Conservation (phyloP, 805 yeast genomes). For the Pichia rugopelliculosa region DNA sequence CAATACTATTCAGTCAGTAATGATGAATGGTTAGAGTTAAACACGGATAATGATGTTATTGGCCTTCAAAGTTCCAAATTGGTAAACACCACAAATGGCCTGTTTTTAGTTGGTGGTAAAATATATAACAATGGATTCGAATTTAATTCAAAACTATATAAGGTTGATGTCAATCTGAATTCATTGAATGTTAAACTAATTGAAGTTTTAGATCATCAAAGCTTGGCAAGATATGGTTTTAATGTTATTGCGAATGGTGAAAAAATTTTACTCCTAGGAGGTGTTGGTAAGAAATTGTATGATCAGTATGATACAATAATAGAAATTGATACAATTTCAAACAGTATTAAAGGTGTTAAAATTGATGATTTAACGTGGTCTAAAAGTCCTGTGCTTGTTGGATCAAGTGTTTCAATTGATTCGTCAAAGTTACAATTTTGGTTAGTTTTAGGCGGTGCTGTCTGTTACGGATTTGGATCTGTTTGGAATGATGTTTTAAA, state of each 20-base stretch:
- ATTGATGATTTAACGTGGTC: slow-evolving; percentile 34
- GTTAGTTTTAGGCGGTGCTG: slow-evolving; percentile 65
- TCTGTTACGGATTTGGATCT: slow-evolving; percentile 75
- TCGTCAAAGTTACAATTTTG: slow-evolving; percentile 12
- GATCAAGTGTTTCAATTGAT: slow-evolving; percentile 33
- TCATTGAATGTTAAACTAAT: slow-evolving; percentile 17
- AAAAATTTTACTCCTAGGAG: slow-evolving; percentile 13
- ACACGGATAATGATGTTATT: neutral
- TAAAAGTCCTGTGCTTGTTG: slow-evolving; percentile 42
- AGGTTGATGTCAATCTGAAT: slow-evolving; percentile 21
- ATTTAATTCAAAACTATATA: slow-evolving; percentile 27
- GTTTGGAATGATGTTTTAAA: slow-evolving; percentile 32
- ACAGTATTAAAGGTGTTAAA: slow-evolving; percentile 18
- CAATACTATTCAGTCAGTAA: slow-evolving; percentile 19
- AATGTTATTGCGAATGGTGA: slow-evolving; percentile 27
- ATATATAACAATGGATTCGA: slow-evolving; percentile 14
- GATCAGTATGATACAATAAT: slow-evolving; percentile 32
- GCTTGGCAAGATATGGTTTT: slow-evolving; percentile 45
- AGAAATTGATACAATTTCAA: slow-evolving; percentile 20
- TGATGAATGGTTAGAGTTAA: slow-evolving; percentile 6
- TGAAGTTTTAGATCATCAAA: slow-evolving; percentile 19
- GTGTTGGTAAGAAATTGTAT: slow-evolving; percentile 25
- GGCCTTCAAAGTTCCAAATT: slow-evolving; percentile 4
- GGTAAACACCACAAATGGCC: slow-evolving; percentile 18
- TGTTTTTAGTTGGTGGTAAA: slow-evolving; percentile 46